phyloP scores from a whole-genome alignment of 768 basidiomycete genomes.

The Boletales sp. region DNA sequence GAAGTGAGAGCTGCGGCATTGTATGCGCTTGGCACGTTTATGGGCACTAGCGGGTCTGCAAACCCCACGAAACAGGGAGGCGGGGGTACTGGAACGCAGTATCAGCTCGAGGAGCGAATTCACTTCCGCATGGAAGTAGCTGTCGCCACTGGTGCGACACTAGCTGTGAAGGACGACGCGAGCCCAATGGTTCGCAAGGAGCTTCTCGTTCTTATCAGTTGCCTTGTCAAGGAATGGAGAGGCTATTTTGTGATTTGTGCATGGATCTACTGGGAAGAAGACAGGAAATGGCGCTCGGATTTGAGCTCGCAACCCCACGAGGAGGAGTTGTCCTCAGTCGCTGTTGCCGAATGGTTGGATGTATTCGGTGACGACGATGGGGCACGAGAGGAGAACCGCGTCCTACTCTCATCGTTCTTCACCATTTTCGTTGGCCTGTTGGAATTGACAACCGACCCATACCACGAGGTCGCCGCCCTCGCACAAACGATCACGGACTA shows the following conservation, averaged over 20 bases:
- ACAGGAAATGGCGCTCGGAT: slow-evolving; percentile 57
- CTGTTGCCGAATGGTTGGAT: slow-evolving; percentile 77
- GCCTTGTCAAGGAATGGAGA: slow-evolving; percentile 93
- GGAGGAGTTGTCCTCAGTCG: slow-evolving; percentile 71
- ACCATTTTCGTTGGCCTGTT: slow-evolving; percentile 86
- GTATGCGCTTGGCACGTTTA: slow-evolving; percentile 89
- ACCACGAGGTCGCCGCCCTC: slow-evolving; percentile 86
- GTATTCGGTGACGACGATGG: slow-evolving; percentile 62
- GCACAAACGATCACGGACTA: slow-evolving; percentile 93
- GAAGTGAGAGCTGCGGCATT: slow-evolving; percentile 91
- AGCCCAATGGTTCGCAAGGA: slow-evolving; percentile 97
- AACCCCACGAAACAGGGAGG: slow-evolving; percentile 67
- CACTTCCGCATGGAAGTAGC: slow-evolving; percentile 91
- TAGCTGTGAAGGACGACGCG: slow-evolving; percentile 90
- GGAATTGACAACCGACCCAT: slow-evolving; percentile 90
- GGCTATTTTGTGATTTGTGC: slow-evolving; percentile 96
- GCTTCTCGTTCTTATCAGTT: slow-evolving; percentile 84
- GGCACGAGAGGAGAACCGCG: slow-evolving; percentile 72
- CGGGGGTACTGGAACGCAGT: slow-evolving; percentile 79
- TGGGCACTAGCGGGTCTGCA: slow-evolving; percentile 84
- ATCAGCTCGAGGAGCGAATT: slow-evolving; percentile 69
- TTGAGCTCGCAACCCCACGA: slow-evolving; percentile 39
- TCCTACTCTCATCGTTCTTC: slow-evolving; percentile 88
- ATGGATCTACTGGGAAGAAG: slow-evolving; percentile 95
- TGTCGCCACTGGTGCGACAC: slow-evolving; percentile 82